A percentile compares a stretch with the other conserved stretches of the same genome.
phyloP scores from a whole-genome alignment of 1,284 basidiomycete species.

The Sanghuangporus baumii region DNA sequence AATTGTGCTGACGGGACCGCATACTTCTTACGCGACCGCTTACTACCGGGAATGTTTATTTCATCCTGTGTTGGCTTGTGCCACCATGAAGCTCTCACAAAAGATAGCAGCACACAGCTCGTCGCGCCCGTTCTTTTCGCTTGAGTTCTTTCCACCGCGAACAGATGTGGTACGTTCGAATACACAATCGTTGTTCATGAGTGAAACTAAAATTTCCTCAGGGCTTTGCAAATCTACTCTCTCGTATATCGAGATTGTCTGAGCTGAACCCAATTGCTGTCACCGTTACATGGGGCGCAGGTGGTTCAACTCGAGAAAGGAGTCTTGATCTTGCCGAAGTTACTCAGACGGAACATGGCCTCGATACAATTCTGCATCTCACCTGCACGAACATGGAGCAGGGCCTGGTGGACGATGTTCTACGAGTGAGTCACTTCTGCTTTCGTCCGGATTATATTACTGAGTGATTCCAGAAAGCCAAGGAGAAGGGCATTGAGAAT shows the following conservation, averaged over 20 bases:
- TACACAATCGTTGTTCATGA: constrained; percentile 17
- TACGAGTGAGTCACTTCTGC: constrained; percentile 51
- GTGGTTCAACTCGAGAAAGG: constrained; percentile 87
- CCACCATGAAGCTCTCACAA: constrained; percentile 61
- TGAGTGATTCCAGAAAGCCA: constrained; percentile 55
- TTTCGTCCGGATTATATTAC: neutral
- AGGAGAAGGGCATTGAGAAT: constrained; percentile 80
- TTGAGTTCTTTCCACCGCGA: constrained; percentile 95
- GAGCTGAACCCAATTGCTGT: constrained; percentile 71
- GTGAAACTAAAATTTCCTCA: constrained; percentile 27
- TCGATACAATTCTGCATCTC: constrained; percentile 89
- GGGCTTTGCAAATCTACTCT: constrained; percentile 83
- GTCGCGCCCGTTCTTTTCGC: constrained; percentile 70
- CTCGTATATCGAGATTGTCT: constrained; percentile 73
- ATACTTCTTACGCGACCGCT: neutral
- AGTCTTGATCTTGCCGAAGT: constrained; percentile 82
- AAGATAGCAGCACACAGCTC: constrained; percentile 46
- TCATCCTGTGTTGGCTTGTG: neutral
- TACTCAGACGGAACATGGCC: constrained; percentile 62
- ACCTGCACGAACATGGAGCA: constrained; percentile 98
- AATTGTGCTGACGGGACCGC: neutral
- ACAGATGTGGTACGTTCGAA: constrained; percentile 66
- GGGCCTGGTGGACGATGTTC: constrained; percentile 79
- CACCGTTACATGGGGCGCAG: constrained; percentile 94
- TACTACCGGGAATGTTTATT: neutral